These are phyloP conservation scores for Asclepias syriaca DNA, from an alignment of 257 asterid genomes.

Conservation along the genomic window DNA sequence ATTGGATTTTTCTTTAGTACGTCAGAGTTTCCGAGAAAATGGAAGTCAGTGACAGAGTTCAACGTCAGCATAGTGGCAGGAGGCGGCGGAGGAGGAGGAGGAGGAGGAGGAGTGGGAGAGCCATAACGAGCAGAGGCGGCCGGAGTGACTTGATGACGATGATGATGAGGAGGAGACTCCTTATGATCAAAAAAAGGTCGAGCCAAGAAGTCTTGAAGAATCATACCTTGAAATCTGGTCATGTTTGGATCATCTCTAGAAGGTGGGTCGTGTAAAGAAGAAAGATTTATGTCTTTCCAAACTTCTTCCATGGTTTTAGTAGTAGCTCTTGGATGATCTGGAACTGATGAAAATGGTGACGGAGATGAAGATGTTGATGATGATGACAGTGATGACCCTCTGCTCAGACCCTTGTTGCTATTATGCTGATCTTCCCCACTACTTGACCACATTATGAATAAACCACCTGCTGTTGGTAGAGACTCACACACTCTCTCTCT, in stretches of 20 bases:
- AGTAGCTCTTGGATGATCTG: constrained; percentile 13
- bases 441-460: constrained; percentile 6
- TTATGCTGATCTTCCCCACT: constrained; percentile 6
- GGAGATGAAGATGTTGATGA: not conserved
- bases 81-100: constrained; percentile 18
- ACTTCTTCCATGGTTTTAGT: constrained; percentile 64
- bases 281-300: constrained; percentile 57
- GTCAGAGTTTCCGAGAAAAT: constrained; percentile 19
- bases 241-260: constrained; percentile 8
- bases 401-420: not conserved
- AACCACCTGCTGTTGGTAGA: not conserved
- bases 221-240: constrained; percentile 24
- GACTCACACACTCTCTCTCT: not conserved
- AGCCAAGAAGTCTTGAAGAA: constrained; percentile 55
- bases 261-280: constrained; percentile 36
- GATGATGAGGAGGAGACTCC: constrained; percentile 16
- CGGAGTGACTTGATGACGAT: constrained; percentile 13
- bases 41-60: constrained; percentile 34
- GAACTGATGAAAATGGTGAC: constrained; percentile 4
- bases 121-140: not conserved
- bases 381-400: not conserved
- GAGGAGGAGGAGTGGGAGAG: constrained; percentile 14
- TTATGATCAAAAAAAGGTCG: constrained; percentile 20
- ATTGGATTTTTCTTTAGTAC: constrained; percentile 8
- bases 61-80: constrained; percentile 45